phyloP scores from a whole-genome alignment of 306 rosid genomes.

The Cucumis hystrix region DNA sequence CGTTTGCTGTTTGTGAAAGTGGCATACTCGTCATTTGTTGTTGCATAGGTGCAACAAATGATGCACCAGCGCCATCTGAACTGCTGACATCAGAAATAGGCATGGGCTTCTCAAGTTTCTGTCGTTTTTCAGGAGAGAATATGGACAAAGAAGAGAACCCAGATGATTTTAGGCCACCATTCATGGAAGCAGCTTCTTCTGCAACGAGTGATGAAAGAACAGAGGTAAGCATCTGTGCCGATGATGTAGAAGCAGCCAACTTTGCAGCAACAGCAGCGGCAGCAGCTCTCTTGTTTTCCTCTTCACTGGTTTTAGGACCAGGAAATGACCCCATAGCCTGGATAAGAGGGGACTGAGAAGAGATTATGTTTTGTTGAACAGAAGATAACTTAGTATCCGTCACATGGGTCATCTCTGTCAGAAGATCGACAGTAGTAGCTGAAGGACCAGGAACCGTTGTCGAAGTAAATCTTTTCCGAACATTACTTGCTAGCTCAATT shows the following conservation, averaged over 20 bases:
- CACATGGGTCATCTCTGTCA: slow-evolving; percentile 27
- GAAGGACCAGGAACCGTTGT: slow-evolving; percentile 5
- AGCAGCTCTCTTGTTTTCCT: slow-evolving; percentile 67
- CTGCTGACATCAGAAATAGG: slow-evolving; percentile 34
- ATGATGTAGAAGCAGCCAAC: slow-evolving; percentile 85
- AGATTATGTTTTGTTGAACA: slow-evolving; percentile 22
- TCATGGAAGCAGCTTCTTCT: slow-evolving; percentile 80
- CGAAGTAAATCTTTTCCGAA: slow-evolving; percentile 34
- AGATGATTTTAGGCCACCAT: slow-evolving; percentile 29
- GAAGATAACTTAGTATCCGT: slow-evolving; percentile 30
- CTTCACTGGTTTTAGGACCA: slow-evolving; percentile 45
- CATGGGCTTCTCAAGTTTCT: slow-evolving; percentile 49
- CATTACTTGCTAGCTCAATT: slow-evolving; percentile 40
- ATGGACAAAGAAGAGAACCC: slow-evolving; percentile 37
- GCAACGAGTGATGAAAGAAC: slow-evolving; percentile 86
- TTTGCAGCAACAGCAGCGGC: slow-evolving; percentile 91
- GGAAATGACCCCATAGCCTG: slow-evolving; percentile 39
- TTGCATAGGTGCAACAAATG: slow-evolving; percentile 32
- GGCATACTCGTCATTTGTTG: slow-evolving; percentile 27
- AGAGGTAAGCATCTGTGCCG: slow-evolving; percentile 86
- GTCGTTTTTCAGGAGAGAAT: slow-evolving; percentile 64
- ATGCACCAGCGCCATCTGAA: slow-evolving; percentile 30
- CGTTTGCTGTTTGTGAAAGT: slow-evolving; percentile 21
- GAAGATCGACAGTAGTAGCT: slow-evolving; percentile 10
- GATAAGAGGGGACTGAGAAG: slow-evolving; percentile 26